phyloP scores from a whole-genome alignment of 2,329 filamentous ascomycete genomes.

The Epichloe festucae region DNA sequence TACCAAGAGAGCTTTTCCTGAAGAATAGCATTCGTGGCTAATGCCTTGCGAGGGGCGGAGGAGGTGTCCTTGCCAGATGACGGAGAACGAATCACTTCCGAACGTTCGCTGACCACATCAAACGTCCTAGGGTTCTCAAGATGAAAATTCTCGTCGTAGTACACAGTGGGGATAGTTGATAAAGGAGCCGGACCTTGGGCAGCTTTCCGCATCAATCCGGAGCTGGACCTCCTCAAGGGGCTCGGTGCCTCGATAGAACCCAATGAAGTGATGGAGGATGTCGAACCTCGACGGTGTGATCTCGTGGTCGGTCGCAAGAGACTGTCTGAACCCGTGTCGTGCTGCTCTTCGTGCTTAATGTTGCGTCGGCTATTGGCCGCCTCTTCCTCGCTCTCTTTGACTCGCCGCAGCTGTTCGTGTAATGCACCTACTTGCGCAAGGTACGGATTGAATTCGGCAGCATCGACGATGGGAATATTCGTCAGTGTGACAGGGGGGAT shows the following conservation, averaged over 20 bases:
- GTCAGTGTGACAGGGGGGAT: conserved; percentile 93
- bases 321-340: conserved; percentile 27
- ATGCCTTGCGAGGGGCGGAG: conserved; percentile 61
- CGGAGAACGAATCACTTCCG: conserved; percentile 74
- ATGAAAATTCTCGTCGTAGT: conserved; percentile 90
- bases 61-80: conserved; percentile 44
- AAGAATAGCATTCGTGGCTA: conserved; percentile 91
- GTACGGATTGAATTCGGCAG: conserved; percentile 71
- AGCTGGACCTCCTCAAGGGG: conserved; percentile 31
- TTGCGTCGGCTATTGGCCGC: conserved; percentile 29
- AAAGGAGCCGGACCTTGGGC: conserved; percentile 68
- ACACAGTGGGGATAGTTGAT: conserved; percentile 83
- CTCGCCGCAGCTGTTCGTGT: conserved; percentile 78
- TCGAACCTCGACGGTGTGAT: conserved; percentile 21
- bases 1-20: conserved; percentile 99
- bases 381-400: conserved; percentile 65
- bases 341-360: conserved; percentile 29
- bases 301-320: conserved; percentile 31
- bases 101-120: conserved; percentile 89
- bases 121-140: conserved; percentile 94
- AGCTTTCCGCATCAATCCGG: conserved; percentile 41
- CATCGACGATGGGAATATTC: conserved; percentile 72
- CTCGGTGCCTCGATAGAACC: conserved; percentile 35
- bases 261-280: conserved; percentile 34
- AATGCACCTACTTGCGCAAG: conserved; percentile 72